Evolutionary conservation across 192 early-diverging fungal genomes (phyloP), one percentile per base, ranked within the genome.

Genomic region (Mortierella alpina): DNA sequence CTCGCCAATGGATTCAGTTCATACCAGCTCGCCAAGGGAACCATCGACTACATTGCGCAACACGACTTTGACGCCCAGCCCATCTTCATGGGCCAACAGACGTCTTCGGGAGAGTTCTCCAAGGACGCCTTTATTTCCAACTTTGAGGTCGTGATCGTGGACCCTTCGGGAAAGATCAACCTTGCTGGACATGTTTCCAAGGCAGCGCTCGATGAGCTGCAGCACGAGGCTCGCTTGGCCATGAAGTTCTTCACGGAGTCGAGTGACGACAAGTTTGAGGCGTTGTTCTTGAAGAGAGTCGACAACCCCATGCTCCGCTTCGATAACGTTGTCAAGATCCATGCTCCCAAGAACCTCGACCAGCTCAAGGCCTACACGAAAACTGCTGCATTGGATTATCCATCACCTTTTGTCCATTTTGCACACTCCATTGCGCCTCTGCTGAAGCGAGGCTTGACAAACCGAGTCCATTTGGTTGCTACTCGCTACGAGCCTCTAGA

Each of bases 21-120:
- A 9, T 95, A 95, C 82, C 95, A 97, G 80, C 85, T 99, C 74
- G 85, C 97, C 59, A 90, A 91, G 52, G 92, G 96, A 50, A 90
- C 93, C 0, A 89, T 99, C 55, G 95, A 96, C 72, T 96, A 93
- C 70, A 59, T 97, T 41, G 86, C 91, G n/a, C 86, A 69, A 11
- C 90, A 92, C 61, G 90, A 95, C 70, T 94, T 94, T 85, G 66
- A 50, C 5, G 67, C 79, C 6, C 70, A 84, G 6, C 92, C 92
- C 11, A 53, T 96, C 40, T 92, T 94, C 54, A 88, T 96, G 88
- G 92, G 92, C 17, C 82, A 89, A 42, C 73, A 78, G 17, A 88
- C 91, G 4, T 45, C 65, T 57, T 70, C 75, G 14, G 77, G 82
- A 46, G 93, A 92, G 86, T 94, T 96, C 59, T 87, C 85, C 7